Conservation (phyloP, 2,329 filamentous ascomycete species). For the Arthrocladium fulminans region DNA sequence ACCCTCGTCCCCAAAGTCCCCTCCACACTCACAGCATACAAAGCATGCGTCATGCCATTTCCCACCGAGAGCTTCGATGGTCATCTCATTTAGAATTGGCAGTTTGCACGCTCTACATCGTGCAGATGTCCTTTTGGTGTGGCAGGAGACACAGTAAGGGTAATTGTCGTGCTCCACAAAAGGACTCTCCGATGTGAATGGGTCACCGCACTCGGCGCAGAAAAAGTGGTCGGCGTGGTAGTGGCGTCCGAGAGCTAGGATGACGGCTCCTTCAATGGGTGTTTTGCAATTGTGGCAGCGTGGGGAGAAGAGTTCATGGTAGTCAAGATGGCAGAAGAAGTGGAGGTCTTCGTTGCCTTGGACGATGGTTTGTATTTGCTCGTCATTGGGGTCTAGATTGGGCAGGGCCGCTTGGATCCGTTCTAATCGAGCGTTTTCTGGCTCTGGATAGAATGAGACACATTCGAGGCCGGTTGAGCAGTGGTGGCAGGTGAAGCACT, state of each 20-base stretch:
- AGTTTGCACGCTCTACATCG: constrained; percentile 80
- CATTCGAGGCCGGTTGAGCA: constrained; percentile 86
- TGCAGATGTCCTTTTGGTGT: constrained; percentile 80
- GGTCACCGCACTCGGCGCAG: constrained; percentile 91
- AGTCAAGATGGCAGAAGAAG: constrained; percentile 98
- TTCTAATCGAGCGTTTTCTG: constrained; percentile 58
- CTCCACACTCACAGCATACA: constrained; percentile 61
- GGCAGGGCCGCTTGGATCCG: constrained; percentile 33
- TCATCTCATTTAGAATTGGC: constrained; percentile 81
- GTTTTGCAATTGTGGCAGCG: constrained; percentile 94
- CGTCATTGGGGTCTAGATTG: constrained; percentile 50
- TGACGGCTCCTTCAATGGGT: constrained; percentile 88
- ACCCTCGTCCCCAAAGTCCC: constrained; percentile 51
- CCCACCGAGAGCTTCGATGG: constrained; percentile 75
- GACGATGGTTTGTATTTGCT: constrained; percentile 42
- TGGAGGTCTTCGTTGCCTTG: constrained; percentile 60
- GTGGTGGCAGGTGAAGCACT: constrained; percentile 83
- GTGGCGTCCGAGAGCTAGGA: constrained; percentile 86
- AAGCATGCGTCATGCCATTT: constrained; percentile 96
- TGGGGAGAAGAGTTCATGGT: constrained; percentile 87
- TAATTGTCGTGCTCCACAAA: constrained; percentile 98
- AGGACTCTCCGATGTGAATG: constrained; percentile 55
- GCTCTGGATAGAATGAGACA: constrained; percentile 92
- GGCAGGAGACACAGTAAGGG: constrained; percentile 90
- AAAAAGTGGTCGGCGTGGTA: constrained; percentile 99